Base-by-base conservation (phyloP, 495 filamentous ascomycete genomes). In the Xylaria venustula region DNA sequence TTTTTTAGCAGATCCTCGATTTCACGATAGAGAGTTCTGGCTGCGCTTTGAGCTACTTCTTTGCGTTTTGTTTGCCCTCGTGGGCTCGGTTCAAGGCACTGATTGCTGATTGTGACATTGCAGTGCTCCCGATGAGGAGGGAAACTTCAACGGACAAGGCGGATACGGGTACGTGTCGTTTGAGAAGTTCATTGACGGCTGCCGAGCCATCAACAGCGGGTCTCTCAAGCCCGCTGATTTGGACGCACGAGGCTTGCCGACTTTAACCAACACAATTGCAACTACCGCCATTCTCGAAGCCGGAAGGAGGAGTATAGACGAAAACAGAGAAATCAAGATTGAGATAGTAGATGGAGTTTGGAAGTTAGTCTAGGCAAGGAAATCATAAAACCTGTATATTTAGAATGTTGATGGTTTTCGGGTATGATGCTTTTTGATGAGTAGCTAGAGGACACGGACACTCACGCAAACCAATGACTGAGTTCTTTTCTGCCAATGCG, bases 141-240 rank as follows among this genome's bases (percentile, higher is more conserved):
- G 93, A 17, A 96, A 96, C 75, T 97, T 97, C 70, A 84, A 82
- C 34, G 93, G 93, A 20, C 93, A 97, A 73, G 89, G 86, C 7
- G 93, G 93, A 0, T 97, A 97, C 68, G 76, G 93, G 14, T 97
- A 97, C 71, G 85, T 97, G 61, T 91, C 87, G 55, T 93, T 97
- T 70, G 93, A 97, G 79, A 97, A 97, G 73, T 97, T 97, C 71
- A 87, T 97, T 14, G 91, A 96, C 70, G 91, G 89, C 3, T 91
- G 91, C 64, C 87, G 85, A 9, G 84, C 85, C 0, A 78, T 97
- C 50, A 93, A 94, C 62, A 84, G 88, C 60, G 86, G 88, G 11
- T 78, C 79, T 15, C 80, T 87, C 54, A 90, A 85, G 47, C 81
- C 93, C 4, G 85, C 85, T 26, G 85, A 90, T 60, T 78, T 96